phyloP scores from a whole-genome alignment of 768 basidiomycete species.

The Phaffia tasmanica region DNA sequence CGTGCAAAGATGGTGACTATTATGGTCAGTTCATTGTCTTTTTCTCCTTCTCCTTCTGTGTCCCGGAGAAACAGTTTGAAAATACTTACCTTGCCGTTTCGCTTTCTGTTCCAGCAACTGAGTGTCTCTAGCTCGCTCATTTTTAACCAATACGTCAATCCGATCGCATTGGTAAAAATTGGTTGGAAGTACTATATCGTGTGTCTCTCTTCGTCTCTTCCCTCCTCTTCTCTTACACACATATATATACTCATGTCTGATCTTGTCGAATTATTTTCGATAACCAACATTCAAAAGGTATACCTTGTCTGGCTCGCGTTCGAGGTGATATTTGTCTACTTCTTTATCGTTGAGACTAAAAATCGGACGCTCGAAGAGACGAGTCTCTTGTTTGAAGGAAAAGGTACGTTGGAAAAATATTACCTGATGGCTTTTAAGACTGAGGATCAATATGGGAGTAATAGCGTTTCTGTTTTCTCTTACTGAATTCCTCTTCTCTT shows the following conservation, averaged over 20 bases:
- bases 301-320: constrained; percentile 27
- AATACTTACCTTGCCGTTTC: not conserved
- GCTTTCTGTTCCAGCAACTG: constrained; percentile 11
- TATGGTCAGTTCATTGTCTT: constrained; percentile 41
- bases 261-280: not conserved
- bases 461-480: not conserved
- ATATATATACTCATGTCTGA: not conserved
- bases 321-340: constrained; percentile 34
- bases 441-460: not conserved
- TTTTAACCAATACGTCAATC: constrained; percentile 68
- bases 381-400: constrained; percentile 65
- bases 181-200: constrained; percentile 41
- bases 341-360: constrained; percentile 39
- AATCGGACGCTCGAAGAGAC: constrained; percentile 63
- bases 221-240: constrained; percentile 1
- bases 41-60: not conserved
- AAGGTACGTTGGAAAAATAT: not conserved
- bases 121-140: constrained; percentile 64
- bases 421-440: no score
- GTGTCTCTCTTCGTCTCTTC: constrained; percentile 22
- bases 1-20: constrained; percentile 78
- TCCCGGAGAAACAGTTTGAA: not conserved
- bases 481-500: not conserved
- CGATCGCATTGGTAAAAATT: constrained; percentile 55
- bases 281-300: no score